These are phyloP conservation scores for Musa beccarii DNA, from an alignment of 176 grass and related monocot species.

Conservation along the genomic window DNA sequence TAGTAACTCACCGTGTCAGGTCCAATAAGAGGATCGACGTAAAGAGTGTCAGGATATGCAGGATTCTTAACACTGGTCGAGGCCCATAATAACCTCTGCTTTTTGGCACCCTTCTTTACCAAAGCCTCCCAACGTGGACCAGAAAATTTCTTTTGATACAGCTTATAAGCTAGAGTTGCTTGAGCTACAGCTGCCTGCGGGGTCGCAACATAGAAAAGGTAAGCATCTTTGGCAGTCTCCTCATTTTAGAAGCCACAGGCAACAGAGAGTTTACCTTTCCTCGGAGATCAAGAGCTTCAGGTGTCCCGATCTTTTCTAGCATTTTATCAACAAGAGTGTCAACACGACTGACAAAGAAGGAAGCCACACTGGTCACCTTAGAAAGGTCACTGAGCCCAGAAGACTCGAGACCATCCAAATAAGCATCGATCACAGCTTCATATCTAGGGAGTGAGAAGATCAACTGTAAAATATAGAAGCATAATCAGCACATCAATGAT, in stretches of 20 bases:
- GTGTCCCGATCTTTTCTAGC: constrained; percentile 95
- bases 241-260: neutral
- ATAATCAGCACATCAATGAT: constrained; percentile 5
- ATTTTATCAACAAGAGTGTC: constrained; percentile 86
- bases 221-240: neutral
- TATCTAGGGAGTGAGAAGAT: constrained; percentile 95
- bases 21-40: constrained; percentile 95
- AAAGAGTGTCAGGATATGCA: constrained; percentile 86
- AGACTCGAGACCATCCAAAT: constrained; percentile 84
- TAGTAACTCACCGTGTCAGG: constrained; percentile 68
- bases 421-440: constrained; percentile 96
- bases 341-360: constrained; percentile 95
- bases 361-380: constrained; percentile 91
- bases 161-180: constrained; percentile 83
- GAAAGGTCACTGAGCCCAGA: constrained; percentile 85
- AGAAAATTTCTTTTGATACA: constrained; percentile 96
- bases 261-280: constrained; percentile 56
- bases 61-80: constrained; percentile 97
- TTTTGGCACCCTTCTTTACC: constrained; percentile 97
- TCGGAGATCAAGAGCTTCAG: constrained; percentile 75
- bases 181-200: constrained; percentile 90
- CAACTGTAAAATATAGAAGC: constrained; percentile 43
- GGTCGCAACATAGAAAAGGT: constrained; percentile 11
- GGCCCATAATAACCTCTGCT: constrained; percentile 94
- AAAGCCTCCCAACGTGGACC: constrained; percentile 97